Base-by-base conservation (phyloP, 169 alveolate species). In the Sarcocystis neurona region DNA sequence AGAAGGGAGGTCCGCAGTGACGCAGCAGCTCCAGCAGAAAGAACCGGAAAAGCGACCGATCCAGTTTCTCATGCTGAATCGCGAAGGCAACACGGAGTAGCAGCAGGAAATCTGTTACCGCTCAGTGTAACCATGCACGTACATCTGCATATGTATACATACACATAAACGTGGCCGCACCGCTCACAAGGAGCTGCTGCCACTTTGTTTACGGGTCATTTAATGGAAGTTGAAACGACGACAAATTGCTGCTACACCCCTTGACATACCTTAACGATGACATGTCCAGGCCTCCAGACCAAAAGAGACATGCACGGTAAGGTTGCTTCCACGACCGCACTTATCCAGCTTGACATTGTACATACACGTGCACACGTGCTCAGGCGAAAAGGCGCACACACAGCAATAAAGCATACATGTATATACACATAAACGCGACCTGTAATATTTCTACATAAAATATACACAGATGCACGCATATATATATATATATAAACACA, bases 21-120 rank as follows among this genome's bases (percentile, higher is more conserved):
- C 86, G 72, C 50, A 79, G 72, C 27, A 79, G 68, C 68, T 79
- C 86, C 86, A 74, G 50, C 23, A 79, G 86, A 47, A 47, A 79
- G 48, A 79, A 50, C 34, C 86, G 86, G 66, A 70, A 79, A 32
- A 79, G 48, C 43, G 68, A 43, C 0, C 86, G 86, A 74, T 79
- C 86, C 1, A 53, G 48, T 1, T 47, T 44, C 18, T 27, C 47
- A 74, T 48, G 56, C 86, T 79, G 86, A 0, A 79, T 18, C 3
- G 41, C 27, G 6, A 63, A 5, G 4, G 2, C 39, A 27, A 8
- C 60, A 50, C 8, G 60, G 8, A 10, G 8, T 34, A 58, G 39
- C 70, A 10, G n/a, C 18, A 58, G 60, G 18, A 18, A 50, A 50
- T 10, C 8, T 50, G n/a, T n/a, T n/a, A n/a, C n/a, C n/a, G n/a